Conservation (phyloP, 192 early-diverging fungal genomes). For the Coemansia sp. region DNA sequence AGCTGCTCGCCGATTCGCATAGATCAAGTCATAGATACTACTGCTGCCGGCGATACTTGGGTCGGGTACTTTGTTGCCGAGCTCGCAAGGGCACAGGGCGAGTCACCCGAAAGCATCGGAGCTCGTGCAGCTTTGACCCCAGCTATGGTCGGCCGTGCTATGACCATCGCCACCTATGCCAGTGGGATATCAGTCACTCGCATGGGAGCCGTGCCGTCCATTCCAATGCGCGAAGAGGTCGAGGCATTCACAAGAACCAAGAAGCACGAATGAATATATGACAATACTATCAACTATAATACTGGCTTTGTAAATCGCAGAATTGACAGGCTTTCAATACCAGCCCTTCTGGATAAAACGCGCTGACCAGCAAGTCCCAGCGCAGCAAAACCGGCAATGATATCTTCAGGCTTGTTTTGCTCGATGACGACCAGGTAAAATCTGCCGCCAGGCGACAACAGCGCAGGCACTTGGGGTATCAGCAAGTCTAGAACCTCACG, state of each 20-base stretch:
- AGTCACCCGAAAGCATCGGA: slow-evolving; percentile 41
- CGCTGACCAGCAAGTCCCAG: slow-evolving; percentile 23
- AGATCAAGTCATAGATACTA: slow-evolving; percentile 46
- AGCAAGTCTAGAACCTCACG: slow-evolving; percentile 81
- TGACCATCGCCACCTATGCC: slow-evolving; percentile 43
- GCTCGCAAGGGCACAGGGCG: slow-evolving; percentile 35
- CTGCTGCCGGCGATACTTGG: slow-evolving; percentile 55
- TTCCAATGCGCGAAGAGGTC: slow-evolving; percentile 35
- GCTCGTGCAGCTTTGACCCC: slow-evolving; percentile 31
- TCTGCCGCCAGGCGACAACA: slow-evolving; percentile 69
- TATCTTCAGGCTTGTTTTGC: slow-evolving; percentile 84
- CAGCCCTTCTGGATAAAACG: slow-evolving; percentile 32
- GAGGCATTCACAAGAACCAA: slow-evolving; percentile 29
- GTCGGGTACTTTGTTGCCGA: slow-evolving; percentile 55
- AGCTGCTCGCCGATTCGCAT: slow-evolving; percentile 26
- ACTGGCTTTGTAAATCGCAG: slow-evolving; percentile 19
- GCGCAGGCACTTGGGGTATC: slow-evolving; percentile 67
- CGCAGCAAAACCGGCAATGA: slow-evolving; percentile 60
- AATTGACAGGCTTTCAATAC: slow-evolving; percentile 39
- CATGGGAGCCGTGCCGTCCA: slow-evolving; percentile 46
- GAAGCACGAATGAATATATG: background rate
- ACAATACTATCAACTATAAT: slow-evolving; percentile 8
- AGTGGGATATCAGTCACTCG: slow-evolving; percentile 40
- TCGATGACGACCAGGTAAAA: slow-evolving; percentile 86
- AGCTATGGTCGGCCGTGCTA: slow-evolving; percentile 35